Percentiles rank a stretch among this genome's conserved stretches.
Evolutionary conservation across 768 basidiomycete genomes (phyloP).

Genomic region (Aureoboletus auriporus): DNA sequence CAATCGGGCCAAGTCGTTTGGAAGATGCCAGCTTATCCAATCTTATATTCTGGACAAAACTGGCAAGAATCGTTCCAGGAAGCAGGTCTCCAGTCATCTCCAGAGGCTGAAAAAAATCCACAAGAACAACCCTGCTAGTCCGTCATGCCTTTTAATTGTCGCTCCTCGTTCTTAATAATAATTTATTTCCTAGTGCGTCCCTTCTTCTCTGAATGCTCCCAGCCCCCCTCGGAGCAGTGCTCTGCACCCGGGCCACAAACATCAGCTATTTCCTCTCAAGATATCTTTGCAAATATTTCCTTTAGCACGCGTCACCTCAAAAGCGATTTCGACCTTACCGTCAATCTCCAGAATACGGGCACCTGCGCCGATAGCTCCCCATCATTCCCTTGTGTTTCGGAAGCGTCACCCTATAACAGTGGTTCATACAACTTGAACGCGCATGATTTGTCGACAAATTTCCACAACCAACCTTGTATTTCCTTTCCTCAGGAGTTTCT

Average conservation of each 20-base stretch:
- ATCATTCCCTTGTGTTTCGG: constrained; percentile 5
- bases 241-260: background rate
- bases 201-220: constrained; percentile 24
- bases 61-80: constrained; percentile 35
- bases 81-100: constrained; percentile 39
- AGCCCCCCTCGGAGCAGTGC: constrained; percentile 11
- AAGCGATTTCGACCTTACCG: constrained; percentile 8
- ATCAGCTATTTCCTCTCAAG: constrained; percentile 5
- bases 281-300: constrained; percentile 7
- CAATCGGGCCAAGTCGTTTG: constrained; percentile 28
- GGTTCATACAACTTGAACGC: background rate
- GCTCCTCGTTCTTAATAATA: background rate
- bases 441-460: constrained; percentile 5
- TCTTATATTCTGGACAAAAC: constrained; percentile 36
- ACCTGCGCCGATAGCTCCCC: background rate
- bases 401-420: constrained; percentile 1
- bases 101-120: constrained; percentile 35
- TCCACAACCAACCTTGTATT: constrained; percentile 3
- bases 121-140: constrained; percentile 30
- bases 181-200: constrained; percentile 14
- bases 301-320: constrained; percentile 9
- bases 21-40: constrained; percentile 38
- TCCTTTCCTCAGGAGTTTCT: constrained; percentile 7
- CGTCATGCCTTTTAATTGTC: constrained; percentile 10
- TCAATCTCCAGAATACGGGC: constrained; percentile 6